phyloP scores from a whole-genome alignment of 176 grass and related monocot species.

The Oryza glumipatula region DNA sequence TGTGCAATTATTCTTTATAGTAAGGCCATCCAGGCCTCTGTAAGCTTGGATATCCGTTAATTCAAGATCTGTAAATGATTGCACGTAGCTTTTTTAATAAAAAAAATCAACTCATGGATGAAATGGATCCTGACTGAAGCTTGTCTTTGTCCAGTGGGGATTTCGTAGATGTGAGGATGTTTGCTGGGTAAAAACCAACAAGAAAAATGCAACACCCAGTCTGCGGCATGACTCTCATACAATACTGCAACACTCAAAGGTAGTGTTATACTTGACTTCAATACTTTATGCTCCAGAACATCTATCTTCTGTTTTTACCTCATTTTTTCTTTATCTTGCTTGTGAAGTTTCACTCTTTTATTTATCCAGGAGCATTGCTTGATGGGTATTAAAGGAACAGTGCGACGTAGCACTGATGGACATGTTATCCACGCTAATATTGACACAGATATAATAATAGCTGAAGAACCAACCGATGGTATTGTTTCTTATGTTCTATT shows the following conservation, averaged over 20 bases:
- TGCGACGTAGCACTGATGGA: conserved; percentile 95
- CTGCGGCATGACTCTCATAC: conserved; percentile 92
- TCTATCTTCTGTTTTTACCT: not conserved
- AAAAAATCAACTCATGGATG: conserved; percentile 43
- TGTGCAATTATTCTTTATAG: conserved; percentile 38
- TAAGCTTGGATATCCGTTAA: conserved; percentile 1
- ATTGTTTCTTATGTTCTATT: conserved; percentile 21
- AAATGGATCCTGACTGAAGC: conserved; percentile 23
- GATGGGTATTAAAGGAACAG: conserved; percentile 99
- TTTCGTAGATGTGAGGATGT: conserved; percentile 97
- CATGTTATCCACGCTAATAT: conserved; percentile 99
- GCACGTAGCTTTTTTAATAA: conserved; percentile 3
- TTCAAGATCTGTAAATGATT: conserved; percentile 35
- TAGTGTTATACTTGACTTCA: conserved; percentile 23
- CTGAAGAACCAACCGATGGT: conserved; percentile 94
- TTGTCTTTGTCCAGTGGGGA: conserved; percentile 74
- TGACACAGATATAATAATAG: conserved; percentile 97
- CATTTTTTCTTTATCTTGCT: not conserved
- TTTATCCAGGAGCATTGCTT: conserved; percentile 88
- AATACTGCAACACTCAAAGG: conserved; percentile 93
- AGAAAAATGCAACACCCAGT: conserved; percentile 84
- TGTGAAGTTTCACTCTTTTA: conserved; percentile 44
- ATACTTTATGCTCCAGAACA: conserved; percentile 21
- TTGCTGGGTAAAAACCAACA: conserved; percentile 98
- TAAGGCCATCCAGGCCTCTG: conserved; percentile 32